Base-by-base conservation (phyloP, 148 eudicot species). In the Dysphania ambrosioides region DNA sequence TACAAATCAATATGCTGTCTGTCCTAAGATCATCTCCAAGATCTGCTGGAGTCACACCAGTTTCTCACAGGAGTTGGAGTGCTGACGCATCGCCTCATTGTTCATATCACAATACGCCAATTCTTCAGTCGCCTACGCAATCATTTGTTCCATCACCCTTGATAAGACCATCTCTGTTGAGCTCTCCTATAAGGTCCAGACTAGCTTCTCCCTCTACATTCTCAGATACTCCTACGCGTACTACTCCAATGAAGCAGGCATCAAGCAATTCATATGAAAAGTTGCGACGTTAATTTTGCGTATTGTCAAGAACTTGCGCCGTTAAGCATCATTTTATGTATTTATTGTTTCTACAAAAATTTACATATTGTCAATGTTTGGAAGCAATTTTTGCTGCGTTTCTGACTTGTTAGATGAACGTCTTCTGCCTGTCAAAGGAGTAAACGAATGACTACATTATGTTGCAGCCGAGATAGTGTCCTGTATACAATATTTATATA, bases 1-100 rank as follows among this genome's bases (percentile, higher is more conserved):
- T 91, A 76, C 83, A 77, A 75, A 85, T 91, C 58, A 89, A 87
- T 75, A 85, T 91, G 87, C 74, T 79, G 57, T 86, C 90, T 58
- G 58, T 83, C 16, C 67, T 68, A 56, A 80, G 78, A 77, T 72
- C 85, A 40, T 81, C 87, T 24, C 82, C 88, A 70, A 82, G 83
- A 85, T 75, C 92, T 41, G 78, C 90, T 8, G 79, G 75, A 83
- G 72, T 74, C 56, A 64, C 83, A 53, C 75, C 77, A 16, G 77
- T 59, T 74, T 77, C 86, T 47, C 71, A 70, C 53, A 56, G 72
- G 62, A 75, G 62, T 68, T 60, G 73, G 63, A 83, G 74, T 34
- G 82, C 89, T 0, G 79, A 41, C 49, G 77, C 80, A 44, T 85
- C 91, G 36, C 88, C 95, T 19, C 80, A 44, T 74, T 90, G 85